Evolutionary conservation across 768 basidiomycete species (phyloP), one percentile per base, ranked within the genome.

Genomic region (Boletus rubescentipes): DNA sequence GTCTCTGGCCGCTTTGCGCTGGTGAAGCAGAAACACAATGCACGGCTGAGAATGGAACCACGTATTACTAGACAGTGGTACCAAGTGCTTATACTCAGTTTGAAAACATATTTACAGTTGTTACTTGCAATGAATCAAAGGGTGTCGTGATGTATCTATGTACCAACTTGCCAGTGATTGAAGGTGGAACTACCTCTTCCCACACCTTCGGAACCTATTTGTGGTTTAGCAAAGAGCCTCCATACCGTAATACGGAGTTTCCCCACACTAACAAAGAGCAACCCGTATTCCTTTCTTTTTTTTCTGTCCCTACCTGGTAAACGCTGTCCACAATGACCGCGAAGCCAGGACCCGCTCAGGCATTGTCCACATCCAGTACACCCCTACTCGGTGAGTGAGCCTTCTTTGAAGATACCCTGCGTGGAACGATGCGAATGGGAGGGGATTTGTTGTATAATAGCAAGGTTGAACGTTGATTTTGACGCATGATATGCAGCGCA

Each of bases 41-140:
- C 65, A 84, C 73, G 35, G 77, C 75, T 51, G 65, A 83, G 72
- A 80, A 88, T 60, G 86, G 86, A 5, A 85, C 82, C 18, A 66
- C 0, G 7, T 69, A 67, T 38, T 53, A 56, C 41, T 63, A 57
- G 47, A 15, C 8, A 30, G n/a, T 1, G 21, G 14, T 31, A 21
- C 2, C 34, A 9, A 31, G 20, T 14, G 4, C 16, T n/a, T 43
- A 29, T 46, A 39, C 14, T 26, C 14, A 4, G 5, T 35, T 40
- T 26, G 15, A 8, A 53, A n/a, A 9, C 15, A 31, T 30, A 9
- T 16, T 21, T 12, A 21, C 9, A 16, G 11, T 20, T 21, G 15
- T 30, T 23, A 6, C 26, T 26, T 26, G 3, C 14, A 12, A 15
- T 11, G n/a, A 21, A 7, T 21, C 9, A 46, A 15, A 31, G 15